phyloP scores from a whole-genome alignment of 306 rosid species.

The Vigna angularis region DNA sequence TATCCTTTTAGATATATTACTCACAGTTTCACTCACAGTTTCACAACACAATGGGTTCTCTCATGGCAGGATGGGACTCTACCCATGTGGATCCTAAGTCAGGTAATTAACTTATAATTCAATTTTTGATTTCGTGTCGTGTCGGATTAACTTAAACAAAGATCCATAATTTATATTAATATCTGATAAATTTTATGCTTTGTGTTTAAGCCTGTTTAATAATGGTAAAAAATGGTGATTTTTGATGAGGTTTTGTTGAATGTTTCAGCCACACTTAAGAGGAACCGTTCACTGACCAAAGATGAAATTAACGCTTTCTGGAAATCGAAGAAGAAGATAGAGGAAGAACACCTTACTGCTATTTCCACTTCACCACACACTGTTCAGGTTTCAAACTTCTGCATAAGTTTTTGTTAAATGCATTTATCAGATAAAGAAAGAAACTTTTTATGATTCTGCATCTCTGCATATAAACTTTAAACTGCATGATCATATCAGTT shows the following conservation, averaged over 20 bases:
- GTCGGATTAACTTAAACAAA: no score
- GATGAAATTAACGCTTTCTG: conserved; percentile 68
- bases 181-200: not conserved
- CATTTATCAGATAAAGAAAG: no score
- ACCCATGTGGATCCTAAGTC: conserved; percentile 50
- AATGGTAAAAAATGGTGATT: no score
- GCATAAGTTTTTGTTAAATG: no score
- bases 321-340: conserved; percentile 58
- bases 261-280: conserved; percentile 47
- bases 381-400: conserved; percentile 48
- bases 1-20: not conserved
- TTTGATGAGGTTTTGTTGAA: not conserved
- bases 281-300: conserved; percentile 68
- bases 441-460: no score
- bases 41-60: conserved; percentile 74
- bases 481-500: no score
- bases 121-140: no score
- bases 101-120: conserved; percentile 42
- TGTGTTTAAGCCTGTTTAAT: not conserved
- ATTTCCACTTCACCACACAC: conserved; percentile 43
- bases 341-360: conserved; percentile 63
- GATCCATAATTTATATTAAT: no score
- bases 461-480: no score
- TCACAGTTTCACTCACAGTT: not conserved
- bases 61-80: conserved; percentile 84